Evolutionary conservation across 257 asterid genomes (phyloP).

Genomic region (Solanum lycopersicoides): DNA sequence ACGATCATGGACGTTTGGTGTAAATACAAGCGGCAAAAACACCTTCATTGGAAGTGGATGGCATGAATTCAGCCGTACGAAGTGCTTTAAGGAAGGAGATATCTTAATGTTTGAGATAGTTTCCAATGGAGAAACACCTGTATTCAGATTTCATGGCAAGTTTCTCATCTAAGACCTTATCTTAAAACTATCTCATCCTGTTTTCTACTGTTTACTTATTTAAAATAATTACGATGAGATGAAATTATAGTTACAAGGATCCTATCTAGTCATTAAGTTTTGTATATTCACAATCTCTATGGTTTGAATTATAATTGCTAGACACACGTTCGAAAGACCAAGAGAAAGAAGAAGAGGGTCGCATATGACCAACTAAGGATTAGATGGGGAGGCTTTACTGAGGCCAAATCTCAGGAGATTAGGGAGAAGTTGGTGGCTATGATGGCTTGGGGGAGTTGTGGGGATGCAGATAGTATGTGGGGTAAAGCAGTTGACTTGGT

Average conservation of each 20-base stretch:
- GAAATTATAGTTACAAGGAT: neutral
- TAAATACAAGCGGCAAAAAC: neutral
- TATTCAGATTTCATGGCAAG: neutral
- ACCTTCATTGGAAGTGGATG: neutral
- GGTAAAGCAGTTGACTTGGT: neutral
- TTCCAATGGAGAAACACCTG: neutral
- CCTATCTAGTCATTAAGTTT: neutral
- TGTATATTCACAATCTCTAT: neutral
- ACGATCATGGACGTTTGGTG: neutral
- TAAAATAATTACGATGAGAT: neutral
- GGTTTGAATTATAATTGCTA: neutral
- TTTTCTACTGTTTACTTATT: neutral
- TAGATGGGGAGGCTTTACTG: neutral
- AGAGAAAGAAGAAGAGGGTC: neutral
- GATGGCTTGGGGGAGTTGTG: neutral
- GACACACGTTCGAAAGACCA: neutral
- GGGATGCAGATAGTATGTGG: neutral
- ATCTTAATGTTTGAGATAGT: neutral
- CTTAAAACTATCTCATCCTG: neutral
- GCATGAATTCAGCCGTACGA: neutral
- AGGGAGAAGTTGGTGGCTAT: neutral
- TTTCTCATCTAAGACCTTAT: neutral
- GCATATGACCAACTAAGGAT: neutral
- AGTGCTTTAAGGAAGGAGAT: neutral
- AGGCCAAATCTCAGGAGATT: neutral